These are phyloP conservation scores for Parachlorella kessleri DNA, from an alignment of 139 green algal species.

Conservation along the genomic window DNA sequence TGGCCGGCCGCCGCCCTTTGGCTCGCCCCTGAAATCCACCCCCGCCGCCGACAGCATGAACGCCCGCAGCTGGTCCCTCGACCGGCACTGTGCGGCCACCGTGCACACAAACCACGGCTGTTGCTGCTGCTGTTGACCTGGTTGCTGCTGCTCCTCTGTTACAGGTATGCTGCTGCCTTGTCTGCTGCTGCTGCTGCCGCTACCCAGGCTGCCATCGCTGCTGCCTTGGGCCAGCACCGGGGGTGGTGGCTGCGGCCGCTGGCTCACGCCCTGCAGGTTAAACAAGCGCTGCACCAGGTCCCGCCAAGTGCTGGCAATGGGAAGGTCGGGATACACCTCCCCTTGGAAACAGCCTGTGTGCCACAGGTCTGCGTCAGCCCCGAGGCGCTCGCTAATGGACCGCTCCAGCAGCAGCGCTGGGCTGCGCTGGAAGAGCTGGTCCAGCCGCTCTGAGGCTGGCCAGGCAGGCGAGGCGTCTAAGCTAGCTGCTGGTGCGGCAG, in stretches of 20 bases:
- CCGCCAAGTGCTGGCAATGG: constrained; percentile 59
- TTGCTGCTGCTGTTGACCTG: background rate
- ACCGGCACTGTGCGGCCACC: constrained; percentile 47
- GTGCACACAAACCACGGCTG: constrained; percentile 39
- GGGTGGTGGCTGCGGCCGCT: background rate
- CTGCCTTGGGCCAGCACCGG: background rate
- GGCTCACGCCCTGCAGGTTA: background rate
- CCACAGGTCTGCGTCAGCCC: constrained; percentile 55
- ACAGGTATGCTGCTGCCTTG: too few relatives aligned
- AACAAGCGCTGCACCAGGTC: constrained; percentile 37
- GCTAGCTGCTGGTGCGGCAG: too few relatives aligned
- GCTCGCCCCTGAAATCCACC: background rate
- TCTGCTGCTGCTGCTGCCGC: too few relatives aligned
- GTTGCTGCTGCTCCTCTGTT: too few relatives aligned
- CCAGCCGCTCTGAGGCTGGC: background rate
- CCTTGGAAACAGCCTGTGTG: constrained; percentile 56
- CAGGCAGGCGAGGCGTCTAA: too few relatives aligned
- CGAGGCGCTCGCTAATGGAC: constrained; percentile 26
- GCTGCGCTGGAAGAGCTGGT: background rate
- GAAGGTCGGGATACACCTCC: constrained; percentile 73
- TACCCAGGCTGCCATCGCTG: too few relatives aligned
- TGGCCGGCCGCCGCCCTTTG: background rate
- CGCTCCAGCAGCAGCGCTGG: constrained; percentile 29
- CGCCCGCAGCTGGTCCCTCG: constrained; percentile 22
- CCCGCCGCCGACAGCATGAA: constrained; percentile 28